These are phyloP conservation scores for Esteya vermicola DNA, from an alignment of 2,329 filamentous ascomycete genomes.

Conservation along the genomic window DNA sequence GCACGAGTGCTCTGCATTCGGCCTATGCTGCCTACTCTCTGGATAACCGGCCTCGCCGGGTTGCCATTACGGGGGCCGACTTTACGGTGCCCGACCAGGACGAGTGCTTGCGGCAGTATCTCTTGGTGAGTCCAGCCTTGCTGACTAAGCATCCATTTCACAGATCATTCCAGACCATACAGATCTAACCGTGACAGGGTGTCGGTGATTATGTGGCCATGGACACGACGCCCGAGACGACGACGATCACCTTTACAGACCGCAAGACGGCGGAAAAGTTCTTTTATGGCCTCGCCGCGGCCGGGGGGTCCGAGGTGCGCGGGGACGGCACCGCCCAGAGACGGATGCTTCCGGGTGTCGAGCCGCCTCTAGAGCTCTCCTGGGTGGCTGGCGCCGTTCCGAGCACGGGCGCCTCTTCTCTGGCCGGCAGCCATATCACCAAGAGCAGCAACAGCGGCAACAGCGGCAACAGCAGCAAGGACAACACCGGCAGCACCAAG, in stretches of 20 bases:
- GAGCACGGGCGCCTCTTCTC: conserved; percentile 3
- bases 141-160: too few relatives aligned
- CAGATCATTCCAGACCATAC: too few relatives aligned
- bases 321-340: too few relatives aligned
- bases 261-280: conserved; percentile 59
- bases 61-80: conserved; percentile 50
- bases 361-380: conserved; percentile 46
- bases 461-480: neutral
- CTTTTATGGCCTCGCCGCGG: conserved; percentile 33
- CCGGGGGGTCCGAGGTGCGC: neutral
- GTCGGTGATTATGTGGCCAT: conserved; percentile 49
- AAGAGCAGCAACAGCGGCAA: neutral
- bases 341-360: conserved; percentile 37
- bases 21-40: conserved; percentile 52
- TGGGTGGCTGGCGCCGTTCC: conserved; percentile 32
- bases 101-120: conserved; percentile 55
- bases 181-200: conserved; percentile 27
- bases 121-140: conserved; percentile 39
- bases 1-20: conserved; percentile 29
- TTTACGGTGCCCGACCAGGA: conserved; percentile 49
- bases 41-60: conserved; percentile 59
- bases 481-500: too few relatives aligned
- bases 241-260: conserved; percentile 50
- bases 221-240: conserved; percentile 28
- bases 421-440: neutral